phyloP scores from a whole-genome alignment of 177 flowering plant species.

The Vitis hybrid region DNA sequence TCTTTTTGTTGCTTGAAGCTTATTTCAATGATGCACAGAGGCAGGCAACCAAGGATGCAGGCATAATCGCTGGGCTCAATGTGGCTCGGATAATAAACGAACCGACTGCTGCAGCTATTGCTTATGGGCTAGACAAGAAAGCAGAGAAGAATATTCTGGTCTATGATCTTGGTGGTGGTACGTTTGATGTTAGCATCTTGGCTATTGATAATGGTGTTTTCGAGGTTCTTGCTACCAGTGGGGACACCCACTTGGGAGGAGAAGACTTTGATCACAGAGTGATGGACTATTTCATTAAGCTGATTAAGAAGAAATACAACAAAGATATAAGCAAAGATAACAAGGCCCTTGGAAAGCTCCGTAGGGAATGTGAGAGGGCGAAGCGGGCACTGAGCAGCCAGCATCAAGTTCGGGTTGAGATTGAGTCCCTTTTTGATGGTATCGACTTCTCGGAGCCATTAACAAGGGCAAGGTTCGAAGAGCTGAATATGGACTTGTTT shows the following conservation, averaged over 20 bases:
- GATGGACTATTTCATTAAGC: constrained; percentile 53
- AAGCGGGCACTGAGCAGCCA: constrained; percentile 62
- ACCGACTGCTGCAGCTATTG: constrained; percentile 62
- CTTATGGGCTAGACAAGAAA: constrained; percentile 57
- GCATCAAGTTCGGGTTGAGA: constrained; percentile 51
- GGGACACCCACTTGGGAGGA: constrained; percentile 60
- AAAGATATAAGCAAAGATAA: constrained; percentile 56
- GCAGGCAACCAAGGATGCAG: constrained; percentile 69
- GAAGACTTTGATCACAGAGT: constrained; percentile 59
- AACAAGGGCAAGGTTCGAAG: constrained; percentile 53
- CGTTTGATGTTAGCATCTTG: constrained; percentile 61
- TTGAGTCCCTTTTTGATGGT: constrained; percentile 48
- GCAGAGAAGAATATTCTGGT: constrained; percentile 52
- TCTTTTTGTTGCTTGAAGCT: constrained; percentile 25
- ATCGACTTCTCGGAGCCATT: constrained; percentile 56
- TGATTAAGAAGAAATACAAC: constrained; percentile 47
- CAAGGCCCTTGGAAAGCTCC: constrained; percentile 53
- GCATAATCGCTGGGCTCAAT: constrained; percentile 53
- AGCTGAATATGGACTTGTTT: constrained; percentile 50
- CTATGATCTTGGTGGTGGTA: constrained; percentile 63
- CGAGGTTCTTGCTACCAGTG: constrained; percentile 54
- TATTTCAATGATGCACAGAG: constrained; percentile 68
- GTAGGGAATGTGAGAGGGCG: constrained; percentile 55
- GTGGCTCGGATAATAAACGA: constrained; percentile 59
- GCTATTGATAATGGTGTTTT: constrained; percentile 50